Conservation (phyloP, 176 grass and related monocot species). For the Oryza officinalis region DNA sequence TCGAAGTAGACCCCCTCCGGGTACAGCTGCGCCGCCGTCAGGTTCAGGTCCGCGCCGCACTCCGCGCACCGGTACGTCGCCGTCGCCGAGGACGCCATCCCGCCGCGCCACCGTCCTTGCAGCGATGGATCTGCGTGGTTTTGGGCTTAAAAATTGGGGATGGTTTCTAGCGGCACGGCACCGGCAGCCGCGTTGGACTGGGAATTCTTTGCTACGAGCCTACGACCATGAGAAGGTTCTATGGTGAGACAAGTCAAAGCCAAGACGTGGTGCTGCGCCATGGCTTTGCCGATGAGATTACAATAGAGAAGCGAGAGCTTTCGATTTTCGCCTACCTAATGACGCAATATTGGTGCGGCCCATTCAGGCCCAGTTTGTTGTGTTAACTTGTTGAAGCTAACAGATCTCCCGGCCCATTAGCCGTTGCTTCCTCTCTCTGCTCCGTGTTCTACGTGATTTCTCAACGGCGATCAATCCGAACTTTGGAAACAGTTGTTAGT, state of each 20-base stretch:
- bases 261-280: neutral
- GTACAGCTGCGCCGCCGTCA: constrained; percentile 66
- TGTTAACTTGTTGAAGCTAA: neutral
- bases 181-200: constrained; percentile 11
- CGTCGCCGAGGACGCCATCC: constrained; percentile 24
- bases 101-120: no score
- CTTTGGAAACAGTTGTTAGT: neutral
- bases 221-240: neutral
- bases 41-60: constrained; percentile 78
- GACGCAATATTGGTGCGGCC: neutral
- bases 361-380: neutral
- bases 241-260: neutral
- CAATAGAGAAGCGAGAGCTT: no score
- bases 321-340: neutral
- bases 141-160: neutral
- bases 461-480: neutral
- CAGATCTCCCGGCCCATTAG: no score
- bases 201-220: neutral
- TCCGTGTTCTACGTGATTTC: neutral
- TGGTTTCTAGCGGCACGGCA: neutral
- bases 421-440: neutral
- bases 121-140: neutral
- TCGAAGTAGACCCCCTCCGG: constrained; percentile 70
- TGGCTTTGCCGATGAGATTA: neutral
- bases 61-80: constrained; percentile 48